These are phyloP conservation scores for Podospora fimiseda DNA, from an alignment of 495 filamentous ascomycete genomes.

Conservation along the genomic window DNA sequence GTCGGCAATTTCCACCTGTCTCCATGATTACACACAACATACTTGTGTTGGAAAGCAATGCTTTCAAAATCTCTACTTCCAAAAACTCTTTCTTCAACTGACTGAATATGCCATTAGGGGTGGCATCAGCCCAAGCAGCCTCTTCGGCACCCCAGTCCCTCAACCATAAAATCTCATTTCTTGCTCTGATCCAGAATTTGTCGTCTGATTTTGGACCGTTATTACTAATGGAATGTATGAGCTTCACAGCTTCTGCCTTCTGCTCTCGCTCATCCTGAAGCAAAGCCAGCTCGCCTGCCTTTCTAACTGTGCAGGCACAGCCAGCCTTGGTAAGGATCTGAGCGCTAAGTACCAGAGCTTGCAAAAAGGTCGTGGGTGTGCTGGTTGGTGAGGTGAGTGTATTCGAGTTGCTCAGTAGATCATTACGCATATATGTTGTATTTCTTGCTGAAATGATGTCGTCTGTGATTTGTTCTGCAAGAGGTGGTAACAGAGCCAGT, in stretches of 20 bases:
- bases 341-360: constrained; percentile 63
- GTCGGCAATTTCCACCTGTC: constrained; percentile 14
- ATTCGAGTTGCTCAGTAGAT: constrained; percentile 57
- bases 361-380: constrained; percentile 56
- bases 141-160: constrained; percentile 64
- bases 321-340: constrained; percentile 57
- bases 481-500: constrained; percentile 36
- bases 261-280: constrained; percentile 59
- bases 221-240: constrained; percentile 50
- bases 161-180: constrained; percentile 73
- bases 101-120: constrained; percentile 62
- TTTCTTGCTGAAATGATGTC: constrained; percentile 32
- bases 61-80: constrained; percentile 70
- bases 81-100: constrained; percentile 55
- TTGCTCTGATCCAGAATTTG: constrained; percentile 58
- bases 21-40: constrained; percentile 20
- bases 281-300: constrained; percentile 53
- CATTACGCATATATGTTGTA: constrained; percentile 41
- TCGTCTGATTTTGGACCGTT: constrained; percentile 52
- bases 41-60: constrained; percentile 64
- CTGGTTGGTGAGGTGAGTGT: constrained; percentile 58
- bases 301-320: constrained; percentile 51
- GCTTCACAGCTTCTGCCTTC: constrained; percentile 52
- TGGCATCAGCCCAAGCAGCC: constrained; percentile 18
- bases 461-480: constrained; percentile 25